phyloP scores from a whole-genome alignment of 352 stramenopile genomes.

The Phytophthora multivora region DNA sequence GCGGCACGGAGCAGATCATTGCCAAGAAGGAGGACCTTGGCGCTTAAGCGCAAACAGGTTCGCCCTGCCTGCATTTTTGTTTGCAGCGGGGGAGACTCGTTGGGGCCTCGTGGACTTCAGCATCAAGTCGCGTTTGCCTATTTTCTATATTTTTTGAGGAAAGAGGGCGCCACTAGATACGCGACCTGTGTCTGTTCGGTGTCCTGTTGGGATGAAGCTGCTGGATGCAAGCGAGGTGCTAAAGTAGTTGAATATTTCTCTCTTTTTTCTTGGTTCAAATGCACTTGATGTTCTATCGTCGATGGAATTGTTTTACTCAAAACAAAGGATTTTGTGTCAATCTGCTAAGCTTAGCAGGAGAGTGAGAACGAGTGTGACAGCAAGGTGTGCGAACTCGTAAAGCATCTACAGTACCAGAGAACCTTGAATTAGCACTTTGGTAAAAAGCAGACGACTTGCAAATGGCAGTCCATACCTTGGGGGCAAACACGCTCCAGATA shows the following conservation, averaged over 20 bases:
- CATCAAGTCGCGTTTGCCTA: constrained; percentile 52
- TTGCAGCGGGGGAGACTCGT: constrained; percentile 26
- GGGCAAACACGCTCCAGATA: constrained; percentile 91
- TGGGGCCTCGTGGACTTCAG: constrained; percentile 38
- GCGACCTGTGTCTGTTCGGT: constrained; percentile 14
- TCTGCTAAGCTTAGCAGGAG: constrained; percentile 16
- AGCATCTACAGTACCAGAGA: constrained; percentile 65
- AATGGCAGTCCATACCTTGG: constrained; percentile 61
- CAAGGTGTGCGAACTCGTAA: constrained; percentile 70
- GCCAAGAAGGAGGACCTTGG: constrained; percentile 95
- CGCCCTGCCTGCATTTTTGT: constrained; percentile 4
- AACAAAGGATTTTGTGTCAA: not conserved
- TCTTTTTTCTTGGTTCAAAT: constrained; percentile 38
- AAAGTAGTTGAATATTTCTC: constrained; percentile 50
- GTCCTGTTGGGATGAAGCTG: constrained; percentile 36
- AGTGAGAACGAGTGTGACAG: constrained; percentile 38
- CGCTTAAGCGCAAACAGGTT: constrained; percentile 42
- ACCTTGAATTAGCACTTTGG: constrained; percentile 4
- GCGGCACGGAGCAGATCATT: constrained; percentile 98
- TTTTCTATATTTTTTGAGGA: constrained; percentile 51
- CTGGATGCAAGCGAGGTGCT: constrained; percentile 37
- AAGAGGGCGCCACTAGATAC: constrained; percentile 29
- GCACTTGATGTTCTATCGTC: not conserved
- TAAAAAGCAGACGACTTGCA: not conserved
- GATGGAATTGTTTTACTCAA: too few relatives aligned